Evolutionary conservation across 2,329 filamentous ascomycete species (phyloP), one percentile per base, ranked within the genome.

Genomic region (Pseudovirgaria hyperparasitica): DNA sequence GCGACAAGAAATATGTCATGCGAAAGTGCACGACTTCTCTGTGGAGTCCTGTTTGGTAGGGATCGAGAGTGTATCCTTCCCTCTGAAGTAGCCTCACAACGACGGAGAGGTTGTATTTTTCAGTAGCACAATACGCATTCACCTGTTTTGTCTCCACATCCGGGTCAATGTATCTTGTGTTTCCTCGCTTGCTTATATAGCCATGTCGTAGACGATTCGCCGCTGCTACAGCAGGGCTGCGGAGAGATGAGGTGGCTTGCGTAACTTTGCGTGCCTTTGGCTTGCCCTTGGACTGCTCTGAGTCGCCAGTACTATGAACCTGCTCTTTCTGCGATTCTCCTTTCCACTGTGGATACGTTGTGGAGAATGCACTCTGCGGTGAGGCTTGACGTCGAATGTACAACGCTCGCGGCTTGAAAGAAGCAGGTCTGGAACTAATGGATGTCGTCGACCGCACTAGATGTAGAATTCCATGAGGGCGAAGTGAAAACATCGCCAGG

Each of bases 161-260:
- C 14, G 60, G 60, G 33, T 62, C 55, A 24, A 65, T 49, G 33
- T 62, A 60, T 24, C 50, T 48, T 23, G 48, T 52, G 28, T 47
- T 50, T 11, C 60, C 59, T 30, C 43, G 47, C 26, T 60, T 54
- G 41, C 62, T 63, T 35, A 74, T 55, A 37, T 70, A 58, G 2
- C 60, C 60, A 41, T 63, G 61, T 38, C 58, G 64, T 32, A 60
- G 70, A 38, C 57, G n/a, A n/a, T n/a, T 60, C 55, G 93, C 84
- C 11, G 86, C 85, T 42, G 90, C 84, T 11, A 84, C 79, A 17
- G 86, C 84, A 9, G 92, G 84, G 32, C 85, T 71, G 29, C 87
- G 74, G 17, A 94, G 62, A 2, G 82, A 90, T 35, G 76, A 53
- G 11, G 49, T 52, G n/a, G n/a, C n/a, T n/a, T n/a, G n/a, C n/a